phyloP scores from a whole-genome alignment of 1,284 basidiomycete genomes.

The Naganishia albida region DNA sequence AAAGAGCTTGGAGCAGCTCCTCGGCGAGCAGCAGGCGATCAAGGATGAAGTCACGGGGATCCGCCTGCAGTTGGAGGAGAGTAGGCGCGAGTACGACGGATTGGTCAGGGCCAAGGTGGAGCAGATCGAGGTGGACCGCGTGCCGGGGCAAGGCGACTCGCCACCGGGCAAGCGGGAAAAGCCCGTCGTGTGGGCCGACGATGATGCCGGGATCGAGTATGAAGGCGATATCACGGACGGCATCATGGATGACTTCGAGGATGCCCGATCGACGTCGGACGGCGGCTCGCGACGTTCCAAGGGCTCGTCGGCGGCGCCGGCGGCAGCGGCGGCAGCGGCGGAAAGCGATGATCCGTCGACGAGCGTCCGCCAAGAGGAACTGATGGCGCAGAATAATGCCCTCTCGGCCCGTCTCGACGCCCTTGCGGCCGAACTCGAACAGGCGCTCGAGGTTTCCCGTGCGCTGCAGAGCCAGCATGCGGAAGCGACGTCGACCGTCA shows the following conservation, averaged over 20 bases:
- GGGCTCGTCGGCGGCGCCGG: slow-evolving; percentile 10
- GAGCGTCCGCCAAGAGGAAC: slow-evolving; percentile 36
- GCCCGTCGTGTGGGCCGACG: neutral
- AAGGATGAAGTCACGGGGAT: slow-evolving; percentile 75
- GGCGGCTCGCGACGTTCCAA: slow-evolving; percentile 27
- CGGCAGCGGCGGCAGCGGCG: slow-evolving; percentile 17
- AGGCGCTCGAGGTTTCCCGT: slow-evolving; percentile 72
- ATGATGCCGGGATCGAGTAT: slow-evolving; percentile 40
- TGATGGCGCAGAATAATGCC: slow-evolving; percentile 61
- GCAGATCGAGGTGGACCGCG: slow-evolving; percentile 50
- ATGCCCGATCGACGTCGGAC: slow-evolving; percentile 35
- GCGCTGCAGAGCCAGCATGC: slow-evolving; percentile 76
- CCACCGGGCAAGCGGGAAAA: slow-evolving; percentile 31
- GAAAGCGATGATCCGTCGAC: slow-evolving; percentile 35
- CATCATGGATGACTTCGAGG: slow-evolving; percentile 28
- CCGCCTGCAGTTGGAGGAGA: slow-evolving; percentile 68
- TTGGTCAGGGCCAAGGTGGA: slow-evolving; percentile 24
- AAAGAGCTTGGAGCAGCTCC: slow-evolving; percentile 73
- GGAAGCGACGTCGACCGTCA: slow-evolving; percentile 76
- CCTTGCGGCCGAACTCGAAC: slow-evolving; percentile 73
- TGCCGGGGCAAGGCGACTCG: slow-evolving; percentile 45
- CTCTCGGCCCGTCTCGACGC: slow-evolving; percentile 69
- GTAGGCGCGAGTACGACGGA: slow-evolving; percentile 51
- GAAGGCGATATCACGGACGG: slow-evolving; percentile 38
- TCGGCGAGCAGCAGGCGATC: slow-evolving; percentile 79